Percentiles rank a stretch among this genome's conserved stretches.
These are phyloP conservation scores for Sporothrix brunneoviolacea DNA, from an alignment of 2,329 filamentous ascomycete species.

Conservation along the genomic window DNA sequence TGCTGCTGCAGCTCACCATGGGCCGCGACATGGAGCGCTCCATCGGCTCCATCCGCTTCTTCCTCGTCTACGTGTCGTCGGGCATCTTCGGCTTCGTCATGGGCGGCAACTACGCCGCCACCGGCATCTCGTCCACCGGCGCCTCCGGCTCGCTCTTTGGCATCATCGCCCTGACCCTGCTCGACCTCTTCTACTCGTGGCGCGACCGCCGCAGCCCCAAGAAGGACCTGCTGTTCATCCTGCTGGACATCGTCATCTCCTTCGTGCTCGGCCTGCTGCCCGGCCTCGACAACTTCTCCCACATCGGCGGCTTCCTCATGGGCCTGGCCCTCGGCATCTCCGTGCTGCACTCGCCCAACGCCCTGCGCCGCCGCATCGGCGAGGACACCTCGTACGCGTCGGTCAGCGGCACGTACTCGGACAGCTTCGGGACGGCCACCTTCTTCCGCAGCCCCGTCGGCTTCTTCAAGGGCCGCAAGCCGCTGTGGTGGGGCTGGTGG, in stretches of 20 bases:
- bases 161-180: conserved; percentile 76
- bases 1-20: conserved; percentile 83
- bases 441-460: conserved; percentile 59
- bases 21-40: conserved; percentile 87
- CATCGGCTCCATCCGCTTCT: conserved; percentile 83
- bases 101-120: conserved; percentile 85
- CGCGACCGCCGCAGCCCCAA: conserved; percentile 66
- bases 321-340: conserved; percentile 81
- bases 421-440: conserved; percentile 38
- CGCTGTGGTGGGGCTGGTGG: conserved; percentile 98
- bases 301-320: conserved; percentile 94
- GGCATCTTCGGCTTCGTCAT: conserved; percentile 96
- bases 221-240: conserved; percentile 80
- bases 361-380: conserved; percentile 67
- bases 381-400: conserved; percentile 64
- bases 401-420: conserved; percentile 46
- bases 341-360: conserved; percentile 80
- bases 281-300: conserved; percentile 92
- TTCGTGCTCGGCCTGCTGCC: conserved; percentile 90
- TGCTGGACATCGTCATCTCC: conserved; percentile 78
- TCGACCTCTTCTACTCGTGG: conserved; percentile 94
- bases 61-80: conserved; percentile 79
- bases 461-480: conserved; percentile 90
- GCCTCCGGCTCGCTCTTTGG: conserved; percentile 89
- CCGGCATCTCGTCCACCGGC: conserved; percentile 75